phyloP scores from a whole-genome alignment of 2,329 filamentous ascomycete species.

The Sporothrix schenckii region DNA sequence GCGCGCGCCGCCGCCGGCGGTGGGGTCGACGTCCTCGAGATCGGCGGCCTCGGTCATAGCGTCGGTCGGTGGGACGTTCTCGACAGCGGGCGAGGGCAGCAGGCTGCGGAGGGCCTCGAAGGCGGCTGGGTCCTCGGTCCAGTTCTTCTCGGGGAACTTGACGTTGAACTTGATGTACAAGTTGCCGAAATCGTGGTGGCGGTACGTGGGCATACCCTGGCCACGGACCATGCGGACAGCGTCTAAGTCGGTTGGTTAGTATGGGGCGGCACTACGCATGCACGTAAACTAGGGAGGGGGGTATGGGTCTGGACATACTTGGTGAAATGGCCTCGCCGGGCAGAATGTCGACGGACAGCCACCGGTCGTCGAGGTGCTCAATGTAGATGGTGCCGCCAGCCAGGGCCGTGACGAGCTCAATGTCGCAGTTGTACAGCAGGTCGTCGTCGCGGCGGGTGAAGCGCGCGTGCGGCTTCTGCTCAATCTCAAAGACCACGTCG shows the following conservation, averaged over 20 bases:
- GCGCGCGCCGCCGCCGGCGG: constrained; percentile 63
- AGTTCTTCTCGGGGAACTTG: constrained; percentile 87
- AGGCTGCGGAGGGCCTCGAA: constrained; percentile 81
- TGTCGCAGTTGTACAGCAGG: constrained; percentile 90
- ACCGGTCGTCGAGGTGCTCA: constrained; percentile 96
- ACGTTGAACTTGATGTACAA: constrained; percentile 97
- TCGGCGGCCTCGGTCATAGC: constrained; percentile 90
- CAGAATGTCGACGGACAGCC: constrained; percentile 89
- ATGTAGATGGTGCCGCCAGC: constrained; percentile 89
- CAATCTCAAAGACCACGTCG: constrained; percentile 97
- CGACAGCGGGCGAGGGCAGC: constrained; percentile 69
- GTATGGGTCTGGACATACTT: constrained; percentile 47
- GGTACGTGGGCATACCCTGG: constrained; percentile 95
- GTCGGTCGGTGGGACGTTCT: constrained; percentile 72
- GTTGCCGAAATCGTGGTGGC: constrained; percentile 95
- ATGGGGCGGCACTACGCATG: neutral
- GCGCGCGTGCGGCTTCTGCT: constrained; percentile 95
- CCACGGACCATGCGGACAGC: constrained; percentile 91
- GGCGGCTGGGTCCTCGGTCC: constrained; percentile 66
- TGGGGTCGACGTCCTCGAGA: constrained; percentile 76
- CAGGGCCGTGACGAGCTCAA: constrained; percentile 92
- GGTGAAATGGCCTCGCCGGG: constrained; percentile 91
- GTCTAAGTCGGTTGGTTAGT: constrained; percentile 54
- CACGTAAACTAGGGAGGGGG: constrained; percentile 66
- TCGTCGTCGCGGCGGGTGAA: constrained; percentile 98